Percentiles rank a stretch among this genome's conserved stretches.
These are phyloP conservation scores for Paragyromitra xinjiangensis DNA, from an alignment of 495 filamentous ascomycete species.

Conservation along the genomic window DNA sequence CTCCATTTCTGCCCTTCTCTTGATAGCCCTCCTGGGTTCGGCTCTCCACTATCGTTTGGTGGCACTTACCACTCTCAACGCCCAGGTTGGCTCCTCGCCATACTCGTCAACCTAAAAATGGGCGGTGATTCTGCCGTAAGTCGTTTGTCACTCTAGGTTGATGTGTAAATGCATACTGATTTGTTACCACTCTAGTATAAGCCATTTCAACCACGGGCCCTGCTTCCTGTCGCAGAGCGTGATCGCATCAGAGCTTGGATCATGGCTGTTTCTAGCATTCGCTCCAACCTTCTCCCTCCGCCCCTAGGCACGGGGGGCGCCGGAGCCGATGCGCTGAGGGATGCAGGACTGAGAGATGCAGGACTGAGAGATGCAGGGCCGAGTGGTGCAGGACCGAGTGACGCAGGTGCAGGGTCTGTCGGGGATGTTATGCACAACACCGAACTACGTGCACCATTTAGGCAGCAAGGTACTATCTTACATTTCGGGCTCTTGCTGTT, in stretches of 20 bases:
- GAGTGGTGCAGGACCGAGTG: no score
- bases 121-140: neutral
- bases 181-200: neutral
- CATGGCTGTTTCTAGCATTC: neutral
- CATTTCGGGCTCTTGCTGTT: no score
- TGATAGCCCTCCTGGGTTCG: no score
- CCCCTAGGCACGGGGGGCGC: neutral
- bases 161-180: neutral
- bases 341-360: neutral
- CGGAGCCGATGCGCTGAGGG: neutral
- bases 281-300: neutral
- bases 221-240: neutral
- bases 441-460: no score
- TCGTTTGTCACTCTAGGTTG: neutral
- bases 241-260: neutral
- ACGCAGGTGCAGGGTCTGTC: neutral
- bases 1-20: neutral
- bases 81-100: neutral
- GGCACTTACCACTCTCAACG: neutral
- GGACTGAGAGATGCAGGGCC: no score
- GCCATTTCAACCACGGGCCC: neutral
- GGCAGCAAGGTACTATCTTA: no score
- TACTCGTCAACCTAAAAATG: neutral
- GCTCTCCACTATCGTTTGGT: neutral
- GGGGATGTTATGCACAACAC: no score